Base-by-base conservation (phyloP, 768 basidiomycete species). In the Hericium coralloides region DNA sequence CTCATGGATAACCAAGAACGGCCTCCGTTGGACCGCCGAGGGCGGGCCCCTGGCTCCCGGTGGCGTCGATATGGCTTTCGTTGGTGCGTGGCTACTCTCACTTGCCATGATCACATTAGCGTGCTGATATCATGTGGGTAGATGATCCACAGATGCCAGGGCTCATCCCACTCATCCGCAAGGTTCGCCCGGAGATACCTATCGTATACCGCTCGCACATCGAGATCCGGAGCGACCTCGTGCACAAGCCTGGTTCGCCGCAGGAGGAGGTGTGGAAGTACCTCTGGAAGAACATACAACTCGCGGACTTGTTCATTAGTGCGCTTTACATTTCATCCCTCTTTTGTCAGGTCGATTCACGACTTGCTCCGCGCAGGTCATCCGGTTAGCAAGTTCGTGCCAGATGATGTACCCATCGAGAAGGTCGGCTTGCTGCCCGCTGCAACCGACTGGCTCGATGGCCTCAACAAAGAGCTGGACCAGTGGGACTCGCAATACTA, bases 161-260 rank as follows among this genome's bases (percentile, higher is more conserved):
- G 51, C 78, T 97, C 55, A 95, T 98, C 68, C 95, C 95, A 6
- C 78, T 94, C 63, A 95, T 97, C 77, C 85, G 82, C 69, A 87
- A 87, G 74, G 74, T 85, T 55, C 79, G 88, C 57, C 92, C 93
- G 2, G 84, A 87, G 23, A 74, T 94, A 49, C 93, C 93, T 54
- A 92, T 97, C 66, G 76, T 95, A 61, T 98, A 95, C 70, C 85
- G 94, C 48, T 95, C 92, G 53, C 94, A 97, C 75, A 97, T 97
- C 59, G 93, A 98, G 74, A 93, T 89, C 62, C 85, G 87, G 50
- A 58, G 56, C 62, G 89, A 94, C 68, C 84, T 97, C 43, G 84
- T 92, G 22, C 89, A 93, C 68, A 76, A 83, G 23, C 73, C 82
- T 22, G 87, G 85, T 31, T 92, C 92, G 12, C 89, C 91, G 20